These are phyloP conservation scores for Moesziomyces parantarcticus DNA, from an alignment of 1,284 basidiomycete species.

Conservation along the genomic window DNA sequence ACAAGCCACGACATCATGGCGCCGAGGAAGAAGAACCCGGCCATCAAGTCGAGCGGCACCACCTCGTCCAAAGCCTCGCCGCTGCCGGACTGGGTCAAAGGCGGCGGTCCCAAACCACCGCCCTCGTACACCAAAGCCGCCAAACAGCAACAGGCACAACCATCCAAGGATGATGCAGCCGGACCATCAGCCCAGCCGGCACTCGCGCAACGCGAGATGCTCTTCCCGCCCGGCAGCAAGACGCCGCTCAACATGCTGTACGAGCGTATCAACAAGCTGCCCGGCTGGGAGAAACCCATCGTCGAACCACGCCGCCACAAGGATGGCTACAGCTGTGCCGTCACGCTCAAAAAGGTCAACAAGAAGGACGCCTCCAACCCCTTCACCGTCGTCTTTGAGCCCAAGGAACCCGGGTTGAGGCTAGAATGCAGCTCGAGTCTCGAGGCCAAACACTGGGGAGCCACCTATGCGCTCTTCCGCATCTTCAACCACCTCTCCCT, in stretches of 20 bases:
- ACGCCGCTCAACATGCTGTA: constrained; percentile 67
- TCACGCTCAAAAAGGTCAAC: constrained; percentile 64
- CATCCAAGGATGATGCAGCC: constrained; percentile 13
- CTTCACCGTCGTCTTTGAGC: constrained; percentile 59
- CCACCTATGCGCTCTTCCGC: constrained; percentile 67
- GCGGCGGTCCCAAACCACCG: constrained; percentile 55
- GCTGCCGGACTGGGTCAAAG: constrained; percentile 67
- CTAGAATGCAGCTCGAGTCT: constrained; percentile 52
- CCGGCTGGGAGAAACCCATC: constrained; percentile 64
- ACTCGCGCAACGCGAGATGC: constrained; percentile 38
- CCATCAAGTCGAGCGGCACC: constrained; percentile 64
- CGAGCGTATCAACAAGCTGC: constrained; percentile 63
- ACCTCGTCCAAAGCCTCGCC: constrained; percentile 65
- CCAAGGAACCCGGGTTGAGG: constrained; percentile 58
- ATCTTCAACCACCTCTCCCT: constrained; percentile 63
- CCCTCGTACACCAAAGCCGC: constrained; percentile 54
- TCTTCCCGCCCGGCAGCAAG: constrained; percentile 67
- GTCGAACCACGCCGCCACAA: constrained; percentile 56
- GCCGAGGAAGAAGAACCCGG: constrained; percentile 62
- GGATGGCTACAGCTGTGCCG: constrained; percentile 55
- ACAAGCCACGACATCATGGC: constrained; percentile 39
- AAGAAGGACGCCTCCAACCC: constrained; percentile 63
- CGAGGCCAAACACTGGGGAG: constrained; percentile 67
- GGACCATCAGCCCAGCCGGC: not conserved
- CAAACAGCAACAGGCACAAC: constrained; percentile 28